Evolutionary conservation across 108 stramenopile species (phyloP), one percentile per base, ranked within the genome.

Genomic region (Poteriospumella lacustris): DNA sequence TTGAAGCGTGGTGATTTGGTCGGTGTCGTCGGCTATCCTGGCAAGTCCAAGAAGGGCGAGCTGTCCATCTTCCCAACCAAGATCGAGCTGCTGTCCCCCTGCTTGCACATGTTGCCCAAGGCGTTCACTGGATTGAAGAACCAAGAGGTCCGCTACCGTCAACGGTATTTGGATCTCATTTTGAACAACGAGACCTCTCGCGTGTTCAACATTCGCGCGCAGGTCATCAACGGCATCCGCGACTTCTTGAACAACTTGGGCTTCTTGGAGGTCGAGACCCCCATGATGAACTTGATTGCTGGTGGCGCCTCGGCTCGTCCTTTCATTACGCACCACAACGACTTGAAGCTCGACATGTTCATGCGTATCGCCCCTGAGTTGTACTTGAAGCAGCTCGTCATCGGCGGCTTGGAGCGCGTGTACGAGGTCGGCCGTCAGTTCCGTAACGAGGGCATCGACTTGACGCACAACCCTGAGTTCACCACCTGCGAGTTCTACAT

Each of bases 381-480:
- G 38, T 97, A 96, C 89, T 89, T 99, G 26, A 99, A 99, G 90
- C 62, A 79, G 34, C 89, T 97, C 42, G 95, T 99, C 44, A 81
- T 99, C 56, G 98, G 98, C 44, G 98, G 98, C 31, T 87, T 99
- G 36, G 98, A 99, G 79, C 92, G 98, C 43, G 98, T 99, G 24
- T 99, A 99, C 80, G 98, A 99, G 82, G 95, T 99, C 85, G 98
- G 98, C 29, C 87, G 96, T 5, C 95, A 99, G 84, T 99, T 97
- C 91, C 94, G 98, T 34, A 99, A 99, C 79, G 97, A 99, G 83
- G 96, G 96, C 39, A 99, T 99, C 79, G 98, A 99, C 85, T 82
- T 97, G 68, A 99, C 98, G 1, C 98, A 99, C 92, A 99, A 99
- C 78, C 98, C 98, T 26, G 98, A 99, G 87, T 99, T 99, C 87